Base-by-base conservation (phyloP, 352 stramenopile species). In the Phytopythium kandeliae region DNA sequence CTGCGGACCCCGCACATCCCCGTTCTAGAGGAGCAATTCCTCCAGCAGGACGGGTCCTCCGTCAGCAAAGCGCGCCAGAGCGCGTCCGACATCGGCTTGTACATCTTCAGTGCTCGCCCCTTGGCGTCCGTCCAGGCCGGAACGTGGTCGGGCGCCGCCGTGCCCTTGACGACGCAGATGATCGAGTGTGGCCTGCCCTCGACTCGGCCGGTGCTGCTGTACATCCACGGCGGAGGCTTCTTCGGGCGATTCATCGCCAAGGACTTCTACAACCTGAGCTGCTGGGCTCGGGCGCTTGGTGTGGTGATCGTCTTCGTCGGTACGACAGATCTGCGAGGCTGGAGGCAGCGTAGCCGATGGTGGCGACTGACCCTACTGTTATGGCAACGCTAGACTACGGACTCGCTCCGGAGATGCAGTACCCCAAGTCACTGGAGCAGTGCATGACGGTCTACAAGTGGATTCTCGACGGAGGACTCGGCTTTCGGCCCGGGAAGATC, bases 211-310 rank as follows among this genome's bases (percentile, higher is more conserved):
- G 85, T 95, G 42, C 64, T 96, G 0, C 58, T 96, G 12, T 96
- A 96, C 48, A 84, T 95, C 31, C 86, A 96, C 40, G 86, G 86
- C 21, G 86, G 86, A 12, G 86, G 84, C 2, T 96, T 93, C 54
- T 92, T 96, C 38, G 84, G 79, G 0, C 74, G 81, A n/a, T 94
- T 93, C 57, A 86, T 95, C 51, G 84, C 81, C 11, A 91, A 90
- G 48, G 85, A 95, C 53, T 82, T 84, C 10, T 71, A 86, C 42
- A 91, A 86, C 37, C 44, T 94, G 50, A 86, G 75, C 1, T 58
- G 67, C 22, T 95, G 85, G 86, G 79, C 80, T 0, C 65, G 67
- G 10, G 63, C 62, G 11, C 65, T 93, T 12, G 78, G 83, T n/a
- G 79, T 71, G 2, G 79, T 93, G 11, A 89, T 96, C 37, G 81